These are phyloP conservation scores for Harringtonia aguacate DNA, from an alignment of 2,329 filamentous ascomycete species.

Conservation along the genomic window DNA sequence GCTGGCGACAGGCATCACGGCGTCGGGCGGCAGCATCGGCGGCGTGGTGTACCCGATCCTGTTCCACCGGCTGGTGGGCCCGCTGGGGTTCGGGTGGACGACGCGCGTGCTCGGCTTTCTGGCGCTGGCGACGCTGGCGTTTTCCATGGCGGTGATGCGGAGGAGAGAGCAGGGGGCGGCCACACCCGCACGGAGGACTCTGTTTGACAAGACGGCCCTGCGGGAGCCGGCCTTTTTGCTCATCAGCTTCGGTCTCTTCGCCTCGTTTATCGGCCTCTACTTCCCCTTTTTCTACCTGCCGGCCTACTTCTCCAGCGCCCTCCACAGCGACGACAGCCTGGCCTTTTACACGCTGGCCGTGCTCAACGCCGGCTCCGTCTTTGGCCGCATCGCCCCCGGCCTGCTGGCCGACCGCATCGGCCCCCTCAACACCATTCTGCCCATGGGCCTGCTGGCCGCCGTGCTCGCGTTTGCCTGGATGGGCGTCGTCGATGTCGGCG, in stretches of 20 bases:
- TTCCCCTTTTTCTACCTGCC: conserved; percentile 40
- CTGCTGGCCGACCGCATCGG: conserved; percentile 38
- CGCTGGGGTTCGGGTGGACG: conserved; percentile 8
- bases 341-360: conserved; percentile 52
- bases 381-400: conserved; percentile 40
- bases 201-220: conserved; percentile 5
- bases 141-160: background rate
- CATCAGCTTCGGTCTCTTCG: background rate
- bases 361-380: conserved; percentile 44
- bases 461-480: conserved; percentile 1
- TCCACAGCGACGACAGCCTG: conserved; percentile 32
- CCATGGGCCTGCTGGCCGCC: background rate
- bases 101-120: conserved; percentile 8
- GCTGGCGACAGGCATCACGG: conserved; percentile 30
- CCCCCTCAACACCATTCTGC: conserved; percentile 38
- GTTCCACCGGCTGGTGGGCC: conserved; percentile 15
- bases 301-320: conserved; percentile 35
- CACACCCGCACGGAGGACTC: conserved; percentile 1
- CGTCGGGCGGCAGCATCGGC: conserved; percentile 28
- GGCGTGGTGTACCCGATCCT: conserved; percentile 16
- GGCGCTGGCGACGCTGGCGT: conserved; percentile 5
- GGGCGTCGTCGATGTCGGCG: background rate
- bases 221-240: conserved; percentile 4
- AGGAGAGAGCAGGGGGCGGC: background rate
- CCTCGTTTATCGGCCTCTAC: conserved; percentile 5